Percentiles rank a stretch among this genome's conserved stretches.
These are phyloP conservation scores for Cryptosporidium parvum DNA, from an alignment of 169 alveolate genomes.

Conservation along the genomic window DNA sequence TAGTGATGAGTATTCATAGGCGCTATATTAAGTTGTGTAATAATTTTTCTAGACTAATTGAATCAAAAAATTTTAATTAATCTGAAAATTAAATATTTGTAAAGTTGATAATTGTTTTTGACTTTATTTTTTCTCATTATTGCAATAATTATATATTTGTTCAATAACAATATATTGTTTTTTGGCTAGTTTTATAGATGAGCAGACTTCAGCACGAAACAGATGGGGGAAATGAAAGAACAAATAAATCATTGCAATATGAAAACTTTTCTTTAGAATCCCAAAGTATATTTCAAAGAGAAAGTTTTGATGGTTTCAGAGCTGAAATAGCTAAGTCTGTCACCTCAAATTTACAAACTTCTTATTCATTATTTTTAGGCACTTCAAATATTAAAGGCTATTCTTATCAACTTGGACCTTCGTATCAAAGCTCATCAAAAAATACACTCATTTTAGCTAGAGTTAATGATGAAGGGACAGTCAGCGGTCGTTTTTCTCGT, in stretches of 20 bases:
- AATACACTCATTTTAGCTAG: conserved; percentile 85
- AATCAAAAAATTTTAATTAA: conserved; percentile 2
- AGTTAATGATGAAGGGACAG: conserved; percentile 86
- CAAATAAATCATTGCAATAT: conserved; percentile 62
- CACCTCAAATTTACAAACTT: conserved; percentile 85
- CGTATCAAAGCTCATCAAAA: conserved; percentile 86
- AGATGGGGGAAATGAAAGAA: background rate
- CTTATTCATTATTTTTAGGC: conserved; percentile 89
- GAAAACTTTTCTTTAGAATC: conserved; percentile 89
- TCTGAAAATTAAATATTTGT: background rate
- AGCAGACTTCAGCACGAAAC: conserved; percentile 1
- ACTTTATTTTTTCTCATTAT: background rate
- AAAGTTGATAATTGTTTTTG: background rate
- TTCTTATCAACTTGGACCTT: conserved; percentile 90
- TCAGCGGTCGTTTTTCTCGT: conserved; percentile 82
- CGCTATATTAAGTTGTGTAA: conserved; percentile 11
- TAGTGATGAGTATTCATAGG: conserved; percentile 6
- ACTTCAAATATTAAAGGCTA: conserved; percentile 87
- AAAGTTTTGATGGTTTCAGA: conserved; percentile 92
- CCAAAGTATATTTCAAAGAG: conserved; percentile 88
- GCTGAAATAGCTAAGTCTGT: conserved; percentile 89
- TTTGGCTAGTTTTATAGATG: background rate
- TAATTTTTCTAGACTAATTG: background rate
- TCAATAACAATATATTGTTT: background rate
- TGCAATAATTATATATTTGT: no score